These are phyloP conservation scores for Colletotrichum melonis DNA, from an alignment of 2,329 filamentous ascomycete species.

Conservation along the genomic window DNA sequence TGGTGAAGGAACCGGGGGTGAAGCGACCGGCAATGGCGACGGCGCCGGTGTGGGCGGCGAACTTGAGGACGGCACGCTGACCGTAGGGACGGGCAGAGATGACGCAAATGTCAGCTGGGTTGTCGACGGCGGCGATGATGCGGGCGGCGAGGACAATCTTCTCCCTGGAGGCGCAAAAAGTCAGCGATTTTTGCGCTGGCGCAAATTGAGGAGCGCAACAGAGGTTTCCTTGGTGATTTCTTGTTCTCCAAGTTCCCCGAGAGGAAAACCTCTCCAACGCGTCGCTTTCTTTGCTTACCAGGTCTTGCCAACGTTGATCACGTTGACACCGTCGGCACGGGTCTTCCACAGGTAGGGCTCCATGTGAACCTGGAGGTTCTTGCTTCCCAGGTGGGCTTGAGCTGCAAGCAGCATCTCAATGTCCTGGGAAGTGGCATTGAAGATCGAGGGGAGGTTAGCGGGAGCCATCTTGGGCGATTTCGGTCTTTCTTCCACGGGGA, in stretches of 20 bases:
- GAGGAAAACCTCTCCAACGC: not conserved
- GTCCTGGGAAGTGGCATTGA: slow-evolving; percentile 98
- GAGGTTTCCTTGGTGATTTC: not conserved
- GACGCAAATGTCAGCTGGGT: slow-evolving; percentile 98
- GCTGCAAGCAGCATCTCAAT: slow-evolving; percentile 99
- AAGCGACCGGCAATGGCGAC: slow-evolving; percentile 99
- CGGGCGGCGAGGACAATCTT: slow-evolving; percentile 99
- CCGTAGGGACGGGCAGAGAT: slow-evolving; percentile 99
- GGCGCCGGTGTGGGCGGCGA: slow-evolving; percentile 97
- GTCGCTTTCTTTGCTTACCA: slow-evolving; percentile 74
- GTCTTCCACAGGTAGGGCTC: slow-evolving; percentile 99
- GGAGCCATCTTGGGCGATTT: slow-evolving; percentile 82
- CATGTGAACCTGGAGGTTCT: slow-evolving; percentile 99
- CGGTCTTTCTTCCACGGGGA: slow-evolving; percentile 36
- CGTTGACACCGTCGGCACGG: slow-evolving; percentile 96
- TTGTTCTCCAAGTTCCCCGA: not conserved
- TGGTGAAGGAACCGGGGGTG: slow-evolving; percentile 99
- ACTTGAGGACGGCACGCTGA: slow-evolving; percentile 99
- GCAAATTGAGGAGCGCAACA: not conserved
- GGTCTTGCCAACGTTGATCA: slow-evolving; percentile 99
- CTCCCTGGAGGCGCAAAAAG: slow-evolving; percentile 73
- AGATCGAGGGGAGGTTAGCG: slow-evolving; percentile 90
- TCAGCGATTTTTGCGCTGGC: slow-evolving; percentile 12
- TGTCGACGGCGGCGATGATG: slow-evolving; percentile 99
- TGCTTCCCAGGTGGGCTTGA: slow-evolving; percentile 95